Conservation (phyloP, 192 early-diverging fungal genomes). For the Coemansia sp. region DNA sequence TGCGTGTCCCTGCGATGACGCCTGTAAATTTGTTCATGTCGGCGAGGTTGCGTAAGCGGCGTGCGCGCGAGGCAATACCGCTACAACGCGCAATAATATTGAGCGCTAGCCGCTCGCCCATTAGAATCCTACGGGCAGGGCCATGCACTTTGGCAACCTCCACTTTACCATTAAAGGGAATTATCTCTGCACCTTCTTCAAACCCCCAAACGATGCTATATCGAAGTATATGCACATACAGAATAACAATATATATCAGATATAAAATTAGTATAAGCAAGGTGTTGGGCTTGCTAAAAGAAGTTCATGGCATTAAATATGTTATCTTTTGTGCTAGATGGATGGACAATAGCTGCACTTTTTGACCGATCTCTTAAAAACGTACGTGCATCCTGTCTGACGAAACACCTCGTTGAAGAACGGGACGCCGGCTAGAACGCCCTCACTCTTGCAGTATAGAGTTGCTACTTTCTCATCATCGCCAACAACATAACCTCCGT, state of each 20-base stretch:
- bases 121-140: slow-evolving; percentile 75
- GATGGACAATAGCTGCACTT: too few relatives aligned
- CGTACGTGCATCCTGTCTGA: slow-evolving; percentile 83
- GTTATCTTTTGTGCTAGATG: too few relatives aligned
- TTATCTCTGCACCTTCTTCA: slow-evolving; percentile 77
- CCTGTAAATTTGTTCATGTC: slow-evolving; percentile 74
- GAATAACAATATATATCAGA: background rate
- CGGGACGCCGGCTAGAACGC: slow-evolving; percentile 89
- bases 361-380: background rate
- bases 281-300: too few relatives aligned
- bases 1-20: slow-evolving; percentile 91
- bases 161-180: slow-evolving; percentile 60
- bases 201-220: slow-evolving; percentile 80
- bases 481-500: slow-evolving; percentile 96
- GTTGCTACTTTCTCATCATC: slow-evolving; percentile 77
- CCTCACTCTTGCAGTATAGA: slow-evolving; percentile 84
- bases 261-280: background rate
- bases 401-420: slow-evolving; percentile 95
- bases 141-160: slow-evolving; percentile 81
- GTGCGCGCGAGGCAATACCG: slow-evolving; percentile 79
- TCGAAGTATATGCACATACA: background rate
- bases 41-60: slow-evolving; percentile 58
- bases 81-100: slow-evolving; percentile 93
- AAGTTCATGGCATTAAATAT: too few relatives aligned
- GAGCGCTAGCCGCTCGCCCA: slow-evolving; percentile 92